Evolutionary conservation across 208 protist species (phyloP).

Genomic region (Polymyxa betae): DNA sequence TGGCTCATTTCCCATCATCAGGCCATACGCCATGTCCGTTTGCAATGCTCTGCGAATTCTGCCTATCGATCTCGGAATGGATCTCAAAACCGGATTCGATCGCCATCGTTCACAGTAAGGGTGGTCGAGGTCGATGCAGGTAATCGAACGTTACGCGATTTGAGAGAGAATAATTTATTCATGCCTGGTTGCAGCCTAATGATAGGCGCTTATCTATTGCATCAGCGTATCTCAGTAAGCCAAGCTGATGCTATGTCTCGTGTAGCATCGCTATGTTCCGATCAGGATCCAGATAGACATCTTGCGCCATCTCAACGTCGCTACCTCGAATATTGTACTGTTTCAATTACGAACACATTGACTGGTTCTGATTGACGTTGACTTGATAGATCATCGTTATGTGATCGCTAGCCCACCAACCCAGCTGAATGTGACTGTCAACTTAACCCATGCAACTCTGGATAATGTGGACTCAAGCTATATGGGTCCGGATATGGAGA

Average conservation of each 20-base stretch:
- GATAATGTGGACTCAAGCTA: neutral
- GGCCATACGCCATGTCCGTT: constrained; percentile 41
- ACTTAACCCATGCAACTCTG: neutral
- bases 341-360: constrained; percentile 6
- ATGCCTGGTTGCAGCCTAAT: neutral
- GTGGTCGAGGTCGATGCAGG: neutral
- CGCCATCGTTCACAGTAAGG: constrained; percentile 22
- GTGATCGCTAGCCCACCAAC: neutral
- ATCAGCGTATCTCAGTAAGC: no score
- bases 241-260: no score
- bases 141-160: no score
- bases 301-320: neutral
- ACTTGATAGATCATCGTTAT: neutral
- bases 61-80: neutral
- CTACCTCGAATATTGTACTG: constrained; percentile 5
- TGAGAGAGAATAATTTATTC: neutral
- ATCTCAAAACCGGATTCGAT: neutral
- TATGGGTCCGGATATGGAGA: neutral
- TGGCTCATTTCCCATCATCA: constrained; percentile 24
- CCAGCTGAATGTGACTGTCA: neutral
- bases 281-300: no score
- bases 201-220: neutral
- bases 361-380: no score
- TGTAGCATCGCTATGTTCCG: no score
- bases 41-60: neutral